Conservation (phyloP, 2,329 filamentous ascomycete species). For the Colletotrichum sp. region DNA sequence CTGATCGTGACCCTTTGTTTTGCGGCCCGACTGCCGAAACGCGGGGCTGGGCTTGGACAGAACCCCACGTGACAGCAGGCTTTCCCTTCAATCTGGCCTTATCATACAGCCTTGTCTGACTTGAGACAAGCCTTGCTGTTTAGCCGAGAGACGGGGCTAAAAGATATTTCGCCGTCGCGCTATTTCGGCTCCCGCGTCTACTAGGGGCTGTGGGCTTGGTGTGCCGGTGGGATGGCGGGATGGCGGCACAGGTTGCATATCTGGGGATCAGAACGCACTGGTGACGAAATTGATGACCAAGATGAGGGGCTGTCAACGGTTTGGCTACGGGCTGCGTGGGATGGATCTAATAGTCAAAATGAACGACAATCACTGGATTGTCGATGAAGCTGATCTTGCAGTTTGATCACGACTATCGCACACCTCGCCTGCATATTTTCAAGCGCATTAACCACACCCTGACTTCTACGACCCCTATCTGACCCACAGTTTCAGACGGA, state of each 20-base stretch:
- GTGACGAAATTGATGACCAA: not conserved
- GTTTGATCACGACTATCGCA: not conserved
- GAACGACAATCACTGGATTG: not conserved
- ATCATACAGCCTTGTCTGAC: not conserved
- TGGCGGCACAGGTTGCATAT: not conserved
- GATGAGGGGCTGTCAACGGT: not conserved
- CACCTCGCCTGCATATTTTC: not conserved
- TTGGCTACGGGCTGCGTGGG: not conserved
- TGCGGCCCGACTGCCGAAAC: not conserved
- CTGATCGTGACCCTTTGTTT: not conserved
- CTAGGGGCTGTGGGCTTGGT: not conserved
- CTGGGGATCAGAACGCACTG: not conserved
- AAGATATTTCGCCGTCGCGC: not conserved
- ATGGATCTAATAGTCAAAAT: not conserved
- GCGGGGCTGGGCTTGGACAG: not conserved
- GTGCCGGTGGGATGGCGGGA: conserved; percentile 14
- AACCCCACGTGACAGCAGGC: not conserved
- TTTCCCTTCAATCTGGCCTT: not conserved
- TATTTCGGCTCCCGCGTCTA: not conserved
- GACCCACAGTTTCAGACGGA: not conserved
- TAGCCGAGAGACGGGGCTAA: not conserved
- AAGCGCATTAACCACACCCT: not conserved
- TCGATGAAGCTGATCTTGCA: not conserved
- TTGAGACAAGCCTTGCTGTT: not conserved
- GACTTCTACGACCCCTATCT: not conserved